These are phyloP conservation scores for Achlya hypogyna DNA, from an alignment of 352 stramenopile species.

Conservation along the genomic window DNA sequence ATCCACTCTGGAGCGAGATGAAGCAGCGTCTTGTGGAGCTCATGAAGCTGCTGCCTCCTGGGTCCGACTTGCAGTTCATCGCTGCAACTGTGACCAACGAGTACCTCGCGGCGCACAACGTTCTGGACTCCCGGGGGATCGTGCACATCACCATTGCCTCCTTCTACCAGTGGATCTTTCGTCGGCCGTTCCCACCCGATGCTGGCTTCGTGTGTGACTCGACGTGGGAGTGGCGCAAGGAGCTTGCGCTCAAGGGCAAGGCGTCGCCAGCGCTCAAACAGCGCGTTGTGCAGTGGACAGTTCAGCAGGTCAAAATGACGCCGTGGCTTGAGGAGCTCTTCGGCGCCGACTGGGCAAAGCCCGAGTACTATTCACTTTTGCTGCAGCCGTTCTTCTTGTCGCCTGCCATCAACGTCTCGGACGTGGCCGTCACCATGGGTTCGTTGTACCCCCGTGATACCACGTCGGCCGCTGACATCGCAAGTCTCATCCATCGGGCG, in stretches of 20 bases:
- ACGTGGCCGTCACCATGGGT: constrained; percentile 2
- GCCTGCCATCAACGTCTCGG: constrained; percentile 10
- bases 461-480: background rate
- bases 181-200: background rate
- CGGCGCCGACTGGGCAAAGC: background rate
- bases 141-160: background rate
- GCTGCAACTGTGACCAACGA: background rate
- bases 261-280: background rate
- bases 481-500: background rate
- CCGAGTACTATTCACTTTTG: constrained; percentile 8
- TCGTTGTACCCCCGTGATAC: background rate
- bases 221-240: constrained; percentile 10
- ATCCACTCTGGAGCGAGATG: constrained; percentile 1
- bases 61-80: background rate
- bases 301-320: background rate
- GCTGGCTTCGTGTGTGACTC: background rate
- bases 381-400: constrained; percentile 11
- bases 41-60: background rate
- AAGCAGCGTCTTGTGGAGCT: background rate
- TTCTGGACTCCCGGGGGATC: background rate
- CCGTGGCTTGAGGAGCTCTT: background rate
- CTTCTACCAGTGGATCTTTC: constrained; percentile 16
- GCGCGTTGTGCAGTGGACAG: background rate
- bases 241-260: constrained; percentile 10
- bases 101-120: background rate